Conservation (phyloP, 225 moss, liverwort and hornwort species). For the Straminergon stramineum region DNA sequence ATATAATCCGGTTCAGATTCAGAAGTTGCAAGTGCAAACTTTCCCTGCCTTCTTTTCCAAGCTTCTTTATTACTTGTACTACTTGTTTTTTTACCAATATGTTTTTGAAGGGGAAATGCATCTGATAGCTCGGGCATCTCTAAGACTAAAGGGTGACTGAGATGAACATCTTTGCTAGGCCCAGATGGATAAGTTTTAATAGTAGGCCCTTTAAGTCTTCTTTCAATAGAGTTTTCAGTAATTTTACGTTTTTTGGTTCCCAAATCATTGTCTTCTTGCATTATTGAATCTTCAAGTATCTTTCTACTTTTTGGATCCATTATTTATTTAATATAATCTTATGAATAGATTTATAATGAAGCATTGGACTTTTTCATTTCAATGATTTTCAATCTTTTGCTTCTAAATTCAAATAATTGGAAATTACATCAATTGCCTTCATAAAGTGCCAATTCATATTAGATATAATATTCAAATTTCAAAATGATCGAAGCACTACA, state of each 20-base stretch:
- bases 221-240: background rate
- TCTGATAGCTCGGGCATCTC: background rate
- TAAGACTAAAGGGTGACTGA: background rate
- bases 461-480: too few species aligned
- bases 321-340: too few species aligned
- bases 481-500: background rate
- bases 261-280: background rate
- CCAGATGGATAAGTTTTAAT: background rate
- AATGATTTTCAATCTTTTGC: too few species aligned
- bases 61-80: constrained; percentile 12
- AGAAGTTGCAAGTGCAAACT: constrained; percentile 9
- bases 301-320: background rate
- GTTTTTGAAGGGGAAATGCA: background rate
- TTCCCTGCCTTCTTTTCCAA: constrained; percentile 23
- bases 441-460: background rate
- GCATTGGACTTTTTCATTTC: background rate
- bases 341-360: too few species aligned
- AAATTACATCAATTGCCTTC: too few species aligned
- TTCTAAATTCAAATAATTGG: background rate
- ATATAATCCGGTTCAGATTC: constrained; percentile 8
- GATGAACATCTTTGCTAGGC: background rate
- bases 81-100: background rate
- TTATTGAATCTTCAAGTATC: background rate
- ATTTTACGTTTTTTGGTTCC: background rate
- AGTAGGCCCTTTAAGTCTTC: background rate